These are phyloP conservation scores for Trichomonas tenax DNA, from an alignment of 208 protist species.

Conservation along the genomic window DNA sequence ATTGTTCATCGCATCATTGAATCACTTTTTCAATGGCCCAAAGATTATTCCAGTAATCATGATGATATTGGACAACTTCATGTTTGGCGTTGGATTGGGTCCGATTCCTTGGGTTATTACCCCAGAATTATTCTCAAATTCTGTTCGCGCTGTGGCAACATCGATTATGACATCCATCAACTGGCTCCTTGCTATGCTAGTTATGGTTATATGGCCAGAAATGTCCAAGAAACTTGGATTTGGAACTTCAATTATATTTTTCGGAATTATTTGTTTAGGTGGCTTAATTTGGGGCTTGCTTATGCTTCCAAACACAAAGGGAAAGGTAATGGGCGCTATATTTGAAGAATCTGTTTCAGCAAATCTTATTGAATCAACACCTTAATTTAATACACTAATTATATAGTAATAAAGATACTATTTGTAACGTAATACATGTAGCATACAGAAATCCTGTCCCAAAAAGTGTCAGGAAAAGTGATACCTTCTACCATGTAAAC, in stretches of 20 bases:
- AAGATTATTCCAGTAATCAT: not conserved
- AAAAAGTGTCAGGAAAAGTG: too few species aligned
- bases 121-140: not conserved
- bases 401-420: too few species aligned
- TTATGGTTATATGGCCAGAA: not conserved
- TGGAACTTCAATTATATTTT: not conserved
- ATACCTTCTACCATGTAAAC: too few species aligned
- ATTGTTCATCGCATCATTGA: not conserved
- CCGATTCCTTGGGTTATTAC: conserved; percentile 8
- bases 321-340: not conserved
- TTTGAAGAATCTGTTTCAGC: not conserved
- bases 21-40: not conserved
- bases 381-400: too few species aligned
- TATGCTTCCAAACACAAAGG: not conserved
- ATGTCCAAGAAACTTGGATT: not conserved
- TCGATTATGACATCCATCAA: not conserved
- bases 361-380: too few species aligned
- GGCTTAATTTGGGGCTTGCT: not conserved
- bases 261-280: not conserved
- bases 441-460: too few species aligned
- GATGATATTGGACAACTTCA: not conserved
- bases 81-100: not conserved
- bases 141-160: not conserved
- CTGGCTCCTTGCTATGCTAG: not conserved
- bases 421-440: too few species aligned